Evolutionary conservation across 2,329 filamentous ascomycete genomes (phyloP).

Genomic region (Davidsoniella neocaledoniae): DNA sequence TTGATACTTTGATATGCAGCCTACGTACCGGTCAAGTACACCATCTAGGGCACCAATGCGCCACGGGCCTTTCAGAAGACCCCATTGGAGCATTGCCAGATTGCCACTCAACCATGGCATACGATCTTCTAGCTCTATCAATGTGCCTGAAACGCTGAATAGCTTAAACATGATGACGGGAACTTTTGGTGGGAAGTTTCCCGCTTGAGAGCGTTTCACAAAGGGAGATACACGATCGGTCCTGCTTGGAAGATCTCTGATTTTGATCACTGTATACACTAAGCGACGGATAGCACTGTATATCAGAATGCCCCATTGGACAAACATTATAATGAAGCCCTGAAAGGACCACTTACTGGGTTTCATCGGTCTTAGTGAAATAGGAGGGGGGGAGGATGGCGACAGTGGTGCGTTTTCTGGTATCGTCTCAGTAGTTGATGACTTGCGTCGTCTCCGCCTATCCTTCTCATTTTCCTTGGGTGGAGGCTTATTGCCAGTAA

Average conservation of each 20-base stretch:
- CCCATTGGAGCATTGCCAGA: slow-evolving; percentile 60
- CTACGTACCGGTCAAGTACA: slow-evolving; percentile 73
- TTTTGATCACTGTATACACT: slow-evolving; percentile 21
- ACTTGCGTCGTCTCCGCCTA: slow-evolving; percentile 4
- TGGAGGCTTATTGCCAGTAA: slow-evolving; percentile 16
- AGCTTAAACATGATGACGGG: slow-evolving; percentile 63
- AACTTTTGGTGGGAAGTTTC: slow-evolving; percentile 22
- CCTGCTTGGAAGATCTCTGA: slow-evolving; percentile 14
- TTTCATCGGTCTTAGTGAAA: not conserved
- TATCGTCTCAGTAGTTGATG: no score
- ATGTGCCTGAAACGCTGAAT: slow-evolving; percentile 55
- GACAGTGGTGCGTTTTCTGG: no score
- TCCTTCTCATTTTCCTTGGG: slow-evolving; percentile 6
- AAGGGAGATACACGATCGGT: slow-evolving; percentile 8
- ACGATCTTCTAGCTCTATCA: slow-evolving; percentile 57
- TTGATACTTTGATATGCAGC: not conserved
- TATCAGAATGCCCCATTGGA: slow-evolving; percentile 37
- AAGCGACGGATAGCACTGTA: slow-evolving; percentile 51
- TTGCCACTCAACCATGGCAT: slow-evolving; percentile 83
- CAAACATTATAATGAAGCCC: slow-evolving; percentile 35
- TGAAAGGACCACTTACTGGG: slow-evolving; percentile 24
- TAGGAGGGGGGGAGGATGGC: not conserved
- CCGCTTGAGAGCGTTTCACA: slow-evolving; percentile 11
- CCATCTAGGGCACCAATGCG: slow-evolving; percentile 58
- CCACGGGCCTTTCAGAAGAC: slow-evolving; percentile 56